These are phyloP conservation scores for Aspergillus indologenus DNA, from an alignment of 495 filamentous ascomycete genomes.

Conservation along the genomic window DNA sequence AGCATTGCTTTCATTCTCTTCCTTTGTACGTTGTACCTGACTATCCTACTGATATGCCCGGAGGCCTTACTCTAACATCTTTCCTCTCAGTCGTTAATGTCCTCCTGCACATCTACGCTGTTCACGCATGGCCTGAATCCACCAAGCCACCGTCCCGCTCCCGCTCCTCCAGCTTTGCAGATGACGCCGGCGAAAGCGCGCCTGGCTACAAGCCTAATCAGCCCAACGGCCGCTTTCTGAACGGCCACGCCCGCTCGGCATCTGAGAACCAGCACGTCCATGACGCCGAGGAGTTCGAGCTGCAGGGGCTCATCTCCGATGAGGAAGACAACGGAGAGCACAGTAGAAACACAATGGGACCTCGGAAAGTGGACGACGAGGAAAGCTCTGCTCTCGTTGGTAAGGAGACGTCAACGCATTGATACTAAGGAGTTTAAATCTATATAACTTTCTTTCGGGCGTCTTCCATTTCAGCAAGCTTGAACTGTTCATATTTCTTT, in stretches of 20 bases:
- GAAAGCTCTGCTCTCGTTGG: conserved; percentile 31
- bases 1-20: conserved; percentile 87
- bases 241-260: conserved; percentile 54
- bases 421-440: conserved; percentile 2
- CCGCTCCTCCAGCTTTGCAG: conserved; percentile 14
- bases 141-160: conserved; percentile 27
- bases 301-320: conserved; percentile 86
- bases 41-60: neutral
- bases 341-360: conserved; percentile 17
- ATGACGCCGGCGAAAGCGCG: conserved; percentile 16
- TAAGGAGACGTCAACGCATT: conserved; percentile 23
- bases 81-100: conserved; percentile 61
- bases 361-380: conserved; percentile 35
- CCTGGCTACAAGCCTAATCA: conserved; percentile 7
- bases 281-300: conserved; percentile 88
- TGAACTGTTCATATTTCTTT: neutral
- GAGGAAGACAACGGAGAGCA: conserved; percentile 49
- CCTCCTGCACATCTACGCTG: conserved; percentile 78
- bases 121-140: conserved; percentile 52
- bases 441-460: neutral
- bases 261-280: conserved; percentile 49
- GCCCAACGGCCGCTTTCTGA: conserved; percentile 30
- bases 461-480: neutral
- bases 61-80: neutral
- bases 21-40: conserved; percentile 57